phyloP scores from a whole-genome alignment of 345 rosid genomes.

The Garcia nutans region DNA sequence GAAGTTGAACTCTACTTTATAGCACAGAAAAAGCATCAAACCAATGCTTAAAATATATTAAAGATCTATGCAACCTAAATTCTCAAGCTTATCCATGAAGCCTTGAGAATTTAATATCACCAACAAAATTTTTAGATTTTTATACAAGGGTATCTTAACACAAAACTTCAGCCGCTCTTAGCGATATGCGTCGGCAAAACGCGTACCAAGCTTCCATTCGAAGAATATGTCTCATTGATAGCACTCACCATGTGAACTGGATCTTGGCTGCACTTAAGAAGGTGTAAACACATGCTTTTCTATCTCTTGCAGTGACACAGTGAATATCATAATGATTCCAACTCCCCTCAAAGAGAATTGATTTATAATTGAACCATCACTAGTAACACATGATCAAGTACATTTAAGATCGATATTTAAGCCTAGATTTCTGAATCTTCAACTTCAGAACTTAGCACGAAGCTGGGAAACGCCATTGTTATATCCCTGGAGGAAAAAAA shows the following conservation, averaged over 20 bases:
- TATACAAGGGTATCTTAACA: not conserved
- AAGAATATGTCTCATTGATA: not conserved
- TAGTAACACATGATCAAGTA: not conserved
- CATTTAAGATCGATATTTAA: not conserved
- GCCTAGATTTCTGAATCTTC: slow-evolving; percentile 55
- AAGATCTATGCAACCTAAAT: too few species aligned
- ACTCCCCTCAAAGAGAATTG: not conserved
- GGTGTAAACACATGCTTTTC: not conserved
- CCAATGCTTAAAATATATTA: too few species aligned
- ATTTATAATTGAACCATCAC: not conserved
- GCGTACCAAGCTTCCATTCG: not conserved
- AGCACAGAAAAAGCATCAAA: too few species aligned
- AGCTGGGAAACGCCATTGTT: slow-evolving; percentile 77
- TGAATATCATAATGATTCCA: not conserved
- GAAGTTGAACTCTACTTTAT: too few species aligned
- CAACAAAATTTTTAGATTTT: too few species aligned
- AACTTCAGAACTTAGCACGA: slow-evolving; percentile 51
- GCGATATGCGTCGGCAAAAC: not conserved
- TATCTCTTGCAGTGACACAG: not conserved
- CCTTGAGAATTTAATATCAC: too few species aligned
- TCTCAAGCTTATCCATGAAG: too few species aligned
- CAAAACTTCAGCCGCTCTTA: slow-evolving; percentile 10
- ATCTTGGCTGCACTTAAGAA: not conserved
- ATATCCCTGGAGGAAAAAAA: slow-evolving; percentile 60
- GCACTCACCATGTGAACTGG: not conserved